Evolutionary conservation across 768 basidiomycete species (phyloP).

Genomic region (Mycena leptocephala): DNA sequence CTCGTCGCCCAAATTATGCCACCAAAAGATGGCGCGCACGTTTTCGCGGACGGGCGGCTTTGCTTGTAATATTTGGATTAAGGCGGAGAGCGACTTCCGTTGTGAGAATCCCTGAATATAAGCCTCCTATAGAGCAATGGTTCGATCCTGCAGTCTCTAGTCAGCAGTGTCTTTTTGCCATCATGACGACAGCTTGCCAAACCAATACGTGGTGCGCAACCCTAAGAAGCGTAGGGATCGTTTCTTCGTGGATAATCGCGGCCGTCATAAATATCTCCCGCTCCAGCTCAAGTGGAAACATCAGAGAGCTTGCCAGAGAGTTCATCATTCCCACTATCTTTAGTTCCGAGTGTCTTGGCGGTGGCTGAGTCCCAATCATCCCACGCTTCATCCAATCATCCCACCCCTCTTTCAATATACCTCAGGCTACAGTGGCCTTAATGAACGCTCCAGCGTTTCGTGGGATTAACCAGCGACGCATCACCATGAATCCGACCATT

Average conservation of each 20-base stretch:
- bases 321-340: no score
- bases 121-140: not conserved
- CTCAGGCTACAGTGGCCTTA: no score
- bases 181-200: no score
- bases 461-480: no score
- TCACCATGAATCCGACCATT: no score
- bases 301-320: no score
- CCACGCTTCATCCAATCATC: no score
- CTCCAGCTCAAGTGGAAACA: not conserved
- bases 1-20: not conserved
- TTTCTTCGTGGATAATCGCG: not conserved
- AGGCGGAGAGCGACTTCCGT: not conserved
- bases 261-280: not conserved
- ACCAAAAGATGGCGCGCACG: not conserved
- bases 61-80: not conserved
- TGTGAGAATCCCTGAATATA: not conserved
- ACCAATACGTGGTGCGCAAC: not conserved
- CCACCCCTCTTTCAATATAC: no score
- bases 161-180: no score
- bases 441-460: no score
- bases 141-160: not conserved
- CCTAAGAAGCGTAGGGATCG: not conserved
- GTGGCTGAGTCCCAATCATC: no score
- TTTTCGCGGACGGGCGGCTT: not conserved
- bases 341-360: no score